A percentile compares a stretch with the other conserved stretches of the same genome.
These are phyloP conservation scores for Xerocomellus amylosporus DNA, from an alignment of 768 basidiomycete genomes.

Conservation along the genomic window DNA sequence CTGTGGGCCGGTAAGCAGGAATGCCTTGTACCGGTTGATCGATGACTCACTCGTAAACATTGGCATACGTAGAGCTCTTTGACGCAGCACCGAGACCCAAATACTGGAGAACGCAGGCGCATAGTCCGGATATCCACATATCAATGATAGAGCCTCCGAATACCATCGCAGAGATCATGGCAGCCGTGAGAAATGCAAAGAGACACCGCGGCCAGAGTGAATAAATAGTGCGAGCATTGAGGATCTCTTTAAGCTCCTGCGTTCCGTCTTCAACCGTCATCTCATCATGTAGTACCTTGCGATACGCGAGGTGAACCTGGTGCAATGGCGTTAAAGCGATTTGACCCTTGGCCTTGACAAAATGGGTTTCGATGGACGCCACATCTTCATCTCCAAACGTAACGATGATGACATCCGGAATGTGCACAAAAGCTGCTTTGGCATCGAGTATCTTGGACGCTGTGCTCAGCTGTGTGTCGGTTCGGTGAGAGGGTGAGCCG, in stretches of 20 bases:
- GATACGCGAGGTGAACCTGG: constrained; percentile 80
- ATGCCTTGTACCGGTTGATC: neutral
- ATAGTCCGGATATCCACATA: constrained; percentile 75
- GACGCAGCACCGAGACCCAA: constrained; percentile 79
- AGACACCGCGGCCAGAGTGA: constrained; percentile 62
- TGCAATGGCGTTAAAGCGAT: constrained; percentile 82
- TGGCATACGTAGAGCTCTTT: constrained; percentile 89
- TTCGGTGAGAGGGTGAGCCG: constrained; percentile 91
- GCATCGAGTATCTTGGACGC: constrained; percentile 78
- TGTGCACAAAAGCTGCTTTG: constrained; percentile 80
- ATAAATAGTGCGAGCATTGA: constrained; percentile 68
- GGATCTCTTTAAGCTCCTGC: constrained; percentile 57
- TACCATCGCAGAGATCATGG: constrained; percentile 77
- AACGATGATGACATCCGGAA: constrained; percentile 75
- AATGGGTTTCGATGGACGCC: constrained; percentile 74
- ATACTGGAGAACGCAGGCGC: constrained; percentile 69
- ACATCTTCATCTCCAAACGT: constrained; percentile 77
- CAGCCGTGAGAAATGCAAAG: constrained; percentile 73
- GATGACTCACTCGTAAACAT: constrained; percentile 83
- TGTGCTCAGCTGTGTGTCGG: constrained; percentile 82
- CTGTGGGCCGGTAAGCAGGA: constrained; percentile 35
- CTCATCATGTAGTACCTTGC: constrained; percentile 81
- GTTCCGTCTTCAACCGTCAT: constrained; percentile 73
- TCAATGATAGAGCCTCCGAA: constrained; percentile 82
- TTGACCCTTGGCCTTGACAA: constrained; percentile 77